Evolutionary conservation across 2,329 filamentous ascomycete species (phyloP).

Genomic region (Aschersonia sp.): DNA sequence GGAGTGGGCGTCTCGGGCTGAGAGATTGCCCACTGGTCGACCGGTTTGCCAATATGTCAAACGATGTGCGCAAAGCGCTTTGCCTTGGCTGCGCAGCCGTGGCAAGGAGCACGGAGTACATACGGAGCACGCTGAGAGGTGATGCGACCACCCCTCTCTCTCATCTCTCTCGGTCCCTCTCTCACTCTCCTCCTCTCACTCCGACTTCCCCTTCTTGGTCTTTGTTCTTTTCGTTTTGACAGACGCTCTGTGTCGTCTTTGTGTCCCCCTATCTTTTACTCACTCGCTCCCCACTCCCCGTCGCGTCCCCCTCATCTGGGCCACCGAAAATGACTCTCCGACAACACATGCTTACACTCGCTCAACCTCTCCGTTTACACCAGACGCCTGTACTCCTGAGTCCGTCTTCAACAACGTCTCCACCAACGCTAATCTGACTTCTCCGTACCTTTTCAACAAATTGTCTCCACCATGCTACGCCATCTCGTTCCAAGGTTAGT

Average conservation of each 20-base stretch:
- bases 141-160: slow-evolving; percentile 6
- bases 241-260: neutral
- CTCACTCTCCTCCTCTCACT: neutral
- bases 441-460: slow-evolving; percentile 3
- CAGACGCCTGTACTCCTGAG: neutral
- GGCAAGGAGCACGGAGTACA: neutral
- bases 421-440: slow-evolving; percentile 7
- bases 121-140: slow-evolving; percentile 3
- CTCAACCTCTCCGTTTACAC: neutral
- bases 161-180: neutral
- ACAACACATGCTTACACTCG: neutral
- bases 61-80: slow-evolving; percentile 3
- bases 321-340: too few species aligned
- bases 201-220: too few species aligned
- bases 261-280: neutral
- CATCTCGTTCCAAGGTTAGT: slow-evolving; percentile 5
- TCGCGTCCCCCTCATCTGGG: too few species aligned
- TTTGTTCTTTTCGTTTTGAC: neutral
- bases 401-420: slow-evolving; percentile 4
- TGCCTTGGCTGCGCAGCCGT: slow-evolving; percentile 5
- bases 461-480: slow-evolving; percentile 5
- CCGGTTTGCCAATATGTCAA: slow-evolving; percentile 3
- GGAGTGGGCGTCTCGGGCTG: slow-evolving; percentile 2
- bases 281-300: neutral
- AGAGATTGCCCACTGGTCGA: slow-evolving; percentile 3